Evolutionary conservation across 805 yeast genomes (phyloP).

Genomic region (Kuraishia borneana): DNA sequence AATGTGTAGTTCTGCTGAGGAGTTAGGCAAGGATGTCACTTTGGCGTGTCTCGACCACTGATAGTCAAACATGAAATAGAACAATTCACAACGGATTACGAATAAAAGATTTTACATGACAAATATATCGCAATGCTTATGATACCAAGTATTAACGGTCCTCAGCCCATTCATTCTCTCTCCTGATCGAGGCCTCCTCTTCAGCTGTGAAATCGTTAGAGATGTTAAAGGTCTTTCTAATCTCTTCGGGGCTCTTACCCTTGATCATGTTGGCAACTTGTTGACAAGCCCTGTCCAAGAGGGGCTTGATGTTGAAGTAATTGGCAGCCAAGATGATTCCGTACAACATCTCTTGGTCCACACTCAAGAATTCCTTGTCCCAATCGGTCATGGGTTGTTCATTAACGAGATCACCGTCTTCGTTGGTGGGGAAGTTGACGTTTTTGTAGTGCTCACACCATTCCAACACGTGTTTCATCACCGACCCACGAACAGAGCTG

Average conservation of each 20-base stretch:
- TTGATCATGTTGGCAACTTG: conserved; percentile 78
- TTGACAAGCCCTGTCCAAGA: conserved; percentile 70
- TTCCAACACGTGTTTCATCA: conserved; percentile 82
- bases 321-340: conserved; percentile 78
- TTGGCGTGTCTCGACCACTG: no score
- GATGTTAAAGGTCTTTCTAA: conserved; percentile 69
- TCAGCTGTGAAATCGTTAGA: conserved; percentile 79
- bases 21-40: no score
- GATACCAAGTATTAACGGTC: conserved; percentile 64
- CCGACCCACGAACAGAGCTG: conserved; percentile 82
- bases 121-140: no score
- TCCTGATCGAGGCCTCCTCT: conserved; percentile 78
- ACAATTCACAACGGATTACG: no score
- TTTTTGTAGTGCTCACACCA: conserved; percentile 95
- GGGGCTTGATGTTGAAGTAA: conserved; percentile 63
- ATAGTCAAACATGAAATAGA: no score
- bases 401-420: conserved; percentile 75
- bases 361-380: conserved; percentile 90
- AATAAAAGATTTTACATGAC: no score
- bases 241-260: conserved; percentile 71
- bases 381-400: conserved; percentile 91
- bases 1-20: no score
- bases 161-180: conserved; percentile 89
- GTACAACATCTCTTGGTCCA: conserved; percentile 83
- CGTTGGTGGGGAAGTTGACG: conserved; percentile 60